A percentile compares a stretch with the other conserved stretches of the same genome.
Conservation (phyloP, 2,329 filamentous ascomycete species). For the Arthroderma sp. region DNA sequence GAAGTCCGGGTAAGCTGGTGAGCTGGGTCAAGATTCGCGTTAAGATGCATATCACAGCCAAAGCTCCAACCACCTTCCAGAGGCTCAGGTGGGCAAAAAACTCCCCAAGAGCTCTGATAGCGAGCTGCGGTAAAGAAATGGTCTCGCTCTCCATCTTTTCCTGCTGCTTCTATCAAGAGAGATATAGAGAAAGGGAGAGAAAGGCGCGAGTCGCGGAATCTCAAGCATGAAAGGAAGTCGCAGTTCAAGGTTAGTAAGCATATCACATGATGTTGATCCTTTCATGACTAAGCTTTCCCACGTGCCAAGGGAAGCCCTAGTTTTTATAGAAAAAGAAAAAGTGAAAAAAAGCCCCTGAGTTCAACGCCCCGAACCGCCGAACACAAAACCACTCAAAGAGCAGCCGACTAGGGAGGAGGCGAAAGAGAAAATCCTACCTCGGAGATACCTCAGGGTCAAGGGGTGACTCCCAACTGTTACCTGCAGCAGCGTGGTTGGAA, state of each 20-base stretch:
- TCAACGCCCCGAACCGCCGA: background rate
- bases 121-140: slow-evolving; percentile 6
- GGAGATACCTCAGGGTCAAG: background rate
- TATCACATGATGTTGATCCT: background rate
- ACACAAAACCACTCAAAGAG: background rate
- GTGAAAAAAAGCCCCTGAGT: background rate
- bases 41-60: slow-evolving; percentile 25
- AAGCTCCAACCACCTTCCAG: slow-evolving; percentile 19
- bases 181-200: background rate
- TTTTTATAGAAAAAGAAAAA: background rate
- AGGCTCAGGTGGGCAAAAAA: slow-evolving; percentile 12
- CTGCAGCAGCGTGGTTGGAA: background rate
- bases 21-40: slow-evolving; percentile 31
- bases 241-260: background rate
- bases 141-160: background rate
- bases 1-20: slow-evolving; percentile 18
- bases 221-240: no score
- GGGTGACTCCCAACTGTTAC: background rate
- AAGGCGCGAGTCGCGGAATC: background rate
- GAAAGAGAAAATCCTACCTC: background rate
- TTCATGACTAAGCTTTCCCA: background rate
- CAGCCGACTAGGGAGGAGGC: background rate
- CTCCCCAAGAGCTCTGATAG: background rate
- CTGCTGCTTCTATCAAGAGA: background rate
- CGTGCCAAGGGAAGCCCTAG: slow-evolving; percentile 1